A percentile compares a stretch with the other conserved stretches of the same genome.
These are phyloP conservation scores for Penicillium canescens DNA, from an alignment of 495 filamentous ascomycete species.

Conservation along the genomic window DNA sequence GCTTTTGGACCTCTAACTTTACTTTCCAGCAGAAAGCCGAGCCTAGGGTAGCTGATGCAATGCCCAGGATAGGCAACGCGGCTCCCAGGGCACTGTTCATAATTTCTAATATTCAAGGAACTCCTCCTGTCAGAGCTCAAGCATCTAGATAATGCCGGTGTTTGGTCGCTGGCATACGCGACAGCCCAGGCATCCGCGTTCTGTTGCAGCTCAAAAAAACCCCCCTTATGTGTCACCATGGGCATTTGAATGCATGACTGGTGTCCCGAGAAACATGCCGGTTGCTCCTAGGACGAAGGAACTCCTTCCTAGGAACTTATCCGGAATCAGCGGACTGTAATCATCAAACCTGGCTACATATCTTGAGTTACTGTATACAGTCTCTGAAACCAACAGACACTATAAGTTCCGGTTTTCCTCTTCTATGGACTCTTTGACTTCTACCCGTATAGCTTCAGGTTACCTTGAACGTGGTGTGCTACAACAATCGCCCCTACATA, in stretches of 20 bases:
- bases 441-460: no score
- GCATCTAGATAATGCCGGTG: not conserved
- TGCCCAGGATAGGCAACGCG: not conserved
- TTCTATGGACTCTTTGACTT: no score
- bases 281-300: not conserved
- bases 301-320: not conserved
- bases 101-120: not conserved
- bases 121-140: not conserved
- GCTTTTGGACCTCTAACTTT: not conserved
- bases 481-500: not conserved
- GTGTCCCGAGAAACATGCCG: no score
- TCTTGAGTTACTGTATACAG: no score
- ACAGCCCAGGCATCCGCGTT: not conserved
- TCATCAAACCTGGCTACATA: not conserved
- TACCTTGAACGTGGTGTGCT: not conserved
- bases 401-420: no score
- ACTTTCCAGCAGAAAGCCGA: not conserved
- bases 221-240: not conserved
- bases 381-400: no score
- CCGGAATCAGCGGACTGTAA: not conserved
- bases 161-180: not conserved
- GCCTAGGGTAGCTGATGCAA: not conserved
- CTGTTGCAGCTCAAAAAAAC: not conserved
- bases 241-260: not conserved
- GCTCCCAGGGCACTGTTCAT: not conserved